Evolutionary conservation across 768 basidiomycete genomes (phyloP).

Genomic region (Kwoniella sp.): DNA sequence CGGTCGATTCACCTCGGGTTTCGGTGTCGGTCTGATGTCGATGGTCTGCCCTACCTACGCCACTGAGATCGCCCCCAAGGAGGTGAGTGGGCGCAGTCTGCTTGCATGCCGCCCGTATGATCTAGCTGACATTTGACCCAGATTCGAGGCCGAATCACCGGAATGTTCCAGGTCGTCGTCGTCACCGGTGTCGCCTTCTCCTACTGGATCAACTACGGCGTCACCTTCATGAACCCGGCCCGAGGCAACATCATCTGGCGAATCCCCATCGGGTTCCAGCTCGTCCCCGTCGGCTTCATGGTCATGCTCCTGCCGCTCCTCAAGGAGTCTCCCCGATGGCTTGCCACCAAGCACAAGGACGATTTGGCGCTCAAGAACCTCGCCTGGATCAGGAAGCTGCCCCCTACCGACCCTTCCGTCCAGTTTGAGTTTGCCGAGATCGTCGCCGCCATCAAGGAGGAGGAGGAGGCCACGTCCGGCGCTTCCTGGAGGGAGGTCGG

Average conservation of each 20-base stretch:
- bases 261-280: conserved; percentile 45
- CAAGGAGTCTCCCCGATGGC: conserved; percentile 51
- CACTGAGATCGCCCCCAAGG: conserved; percentile 79
- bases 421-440: conserved; percentile 60
- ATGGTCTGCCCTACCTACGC: conserved; percentile 69
- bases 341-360: conserved; percentile 47
- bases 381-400: conserved; percentile 49
- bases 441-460: conserved; percentile 71
- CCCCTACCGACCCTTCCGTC: conserved; percentile 46
- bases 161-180: conserved; percentile 82
- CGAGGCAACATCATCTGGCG: conserved; percentile 27
- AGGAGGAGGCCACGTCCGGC: conserved; percentile 62
- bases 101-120: conserved; percentile 53
- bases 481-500: conserved; percentile 72
- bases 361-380: conserved; percentile 56
- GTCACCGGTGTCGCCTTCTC: conserved; percentile 80
- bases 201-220: conserved; percentile 46
- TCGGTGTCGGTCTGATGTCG: conserved; percentile 77
- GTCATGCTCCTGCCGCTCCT: conserved; percentile 32
- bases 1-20: conserved; percentile 72
- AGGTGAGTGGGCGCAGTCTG: conserved; percentile 77
- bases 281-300: conserved; percentile 52
- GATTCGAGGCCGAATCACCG: conserved; percentile 58
- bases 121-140: conserved; percentile 41
- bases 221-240: conserved; percentile 18